Base-by-base conservation (phyloP, 139 green algal species). In the Mychonastes homosphaera region DNA sequence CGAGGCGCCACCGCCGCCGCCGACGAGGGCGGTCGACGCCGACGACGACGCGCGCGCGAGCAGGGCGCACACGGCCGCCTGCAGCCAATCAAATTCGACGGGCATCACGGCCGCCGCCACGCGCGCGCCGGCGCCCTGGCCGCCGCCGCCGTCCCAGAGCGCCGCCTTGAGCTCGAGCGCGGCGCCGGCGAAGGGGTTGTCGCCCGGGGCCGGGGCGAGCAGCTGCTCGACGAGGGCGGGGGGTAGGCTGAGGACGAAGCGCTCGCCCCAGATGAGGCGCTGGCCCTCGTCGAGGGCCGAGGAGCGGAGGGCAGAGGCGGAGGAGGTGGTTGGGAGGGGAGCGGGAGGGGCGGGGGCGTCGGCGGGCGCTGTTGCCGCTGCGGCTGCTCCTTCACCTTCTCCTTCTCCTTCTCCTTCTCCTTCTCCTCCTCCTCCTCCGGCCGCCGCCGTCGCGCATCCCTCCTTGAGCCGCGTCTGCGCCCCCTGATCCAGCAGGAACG, bases 231-330 rank as follows among this genome's bases (percentile, higher is more conserved):
- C 56, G 15, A 79, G 59, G 39, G 59, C 62, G 23, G 54, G 32
- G 6, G 72, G 78, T 40, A 87, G 64, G 16, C 68, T 51, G 23
- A 88, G 48, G 36, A 84, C 48, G 36, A 88, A 78, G 6, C 76
- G 71, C 67, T 88, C 78, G 26, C 62, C 23, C 78, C 78, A 88
- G 0, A 28, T 13, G 24, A 78, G 57, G 15, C 35, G 8, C 47
- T 47, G 16, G 4, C 55, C 39, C 3, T 35, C 4, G 27, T 6
- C 2, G 35, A 26, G 32, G 24, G 2, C 28, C n/a, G 3, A 19
- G 5, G n/a, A n/a, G n/a, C n/a, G n/a, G n/a, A n/a, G n/a, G n/a
- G n/a, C n/a, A n/a, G n/a, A n/a, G n/a, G n/a, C n/a, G n/a, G n/a
- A n/a, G n/a, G n/a, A n/a, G n/a, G n/a, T n/a, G n/a, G n/a, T n/a